Evolutionary conservation across 495 filamentous ascomycete species (phyloP).

Genomic region (Xylaria sp.): DNA sequence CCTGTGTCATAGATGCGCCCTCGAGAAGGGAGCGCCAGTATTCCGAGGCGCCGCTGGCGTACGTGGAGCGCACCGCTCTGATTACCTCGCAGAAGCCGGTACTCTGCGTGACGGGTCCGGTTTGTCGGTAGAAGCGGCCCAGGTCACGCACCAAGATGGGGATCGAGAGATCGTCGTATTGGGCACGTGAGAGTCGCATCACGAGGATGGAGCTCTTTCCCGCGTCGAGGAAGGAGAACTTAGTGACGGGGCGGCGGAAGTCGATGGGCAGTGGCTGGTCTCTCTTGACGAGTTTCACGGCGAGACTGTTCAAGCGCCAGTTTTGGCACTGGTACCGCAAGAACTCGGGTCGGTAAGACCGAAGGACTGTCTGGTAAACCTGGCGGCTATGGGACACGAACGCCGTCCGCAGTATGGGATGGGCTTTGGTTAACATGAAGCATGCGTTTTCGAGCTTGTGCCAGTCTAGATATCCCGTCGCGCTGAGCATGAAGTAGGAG

Average conservation of each 20-base stretch:
- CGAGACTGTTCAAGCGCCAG: slow-evolving; percentile 47
- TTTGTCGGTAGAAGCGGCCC: slow-evolving; percentile 49
- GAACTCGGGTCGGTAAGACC: slow-evolving; percentile 49
- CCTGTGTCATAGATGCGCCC: slow-evolving; percentile 50
- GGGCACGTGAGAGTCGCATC: slow-evolving; percentile 53
- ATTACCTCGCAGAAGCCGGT: slow-evolving; percentile 54
- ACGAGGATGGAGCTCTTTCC: slow-evolving; percentile 54
- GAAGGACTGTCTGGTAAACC: slow-evolving; percentile 54
- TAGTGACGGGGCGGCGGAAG: slow-evolving; percentile 52
- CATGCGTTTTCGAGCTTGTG: slow-evolving; percentile 54
- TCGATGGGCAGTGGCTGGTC: slow-evolving; percentile 46
- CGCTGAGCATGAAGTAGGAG: slow-evolving; percentile 53
- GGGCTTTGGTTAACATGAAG: slow-evolving; percentile 45
- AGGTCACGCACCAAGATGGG: slow-evolving; percentile 52
- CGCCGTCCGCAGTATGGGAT: slow-evolving; percentile 54
- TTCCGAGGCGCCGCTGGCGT: slow-evolving; percentile 45
- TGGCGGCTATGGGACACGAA: slow-evolving; percentile 51
- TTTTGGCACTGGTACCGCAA: slow-evolving; percentile 48
- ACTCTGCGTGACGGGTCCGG: slow-evolving; percentile 40
- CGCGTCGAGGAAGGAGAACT: slow-evolving; percentile 55
- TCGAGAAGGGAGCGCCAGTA: slow-evolving; percentile 53
- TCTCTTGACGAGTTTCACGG: slow-evolving; percentile 50
- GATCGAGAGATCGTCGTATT: slow-evolving; percentile 54
- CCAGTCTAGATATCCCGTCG: slow-evolving; percentile 47
- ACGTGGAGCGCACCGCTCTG: slow-evolving; percentile 43